Conservation (phyloP, 1,139 yeast species). For the Blastobotrys petasosporus region DNA sequence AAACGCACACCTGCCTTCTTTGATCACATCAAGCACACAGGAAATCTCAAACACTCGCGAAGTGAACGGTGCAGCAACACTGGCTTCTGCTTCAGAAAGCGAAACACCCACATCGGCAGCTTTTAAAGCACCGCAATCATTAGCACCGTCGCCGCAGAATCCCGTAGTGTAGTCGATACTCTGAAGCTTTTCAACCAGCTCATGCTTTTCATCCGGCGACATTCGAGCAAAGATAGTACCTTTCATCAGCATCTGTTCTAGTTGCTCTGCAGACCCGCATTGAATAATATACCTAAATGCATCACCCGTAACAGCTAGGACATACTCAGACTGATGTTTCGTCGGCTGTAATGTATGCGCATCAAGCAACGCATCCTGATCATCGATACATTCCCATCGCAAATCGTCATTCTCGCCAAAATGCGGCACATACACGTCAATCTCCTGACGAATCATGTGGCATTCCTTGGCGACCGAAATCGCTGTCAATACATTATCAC, state of each 20-base stretch:
- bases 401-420: conserved; percentile 31
- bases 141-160: conserved; percentile 88
- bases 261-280: conserved; percentile 31
- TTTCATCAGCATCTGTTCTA: conserved; percentile 59
- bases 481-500: conserved; percentile 92
- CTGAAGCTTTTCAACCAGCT: conserved; percentile 82
- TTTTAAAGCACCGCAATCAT: conserved; percentile 96
- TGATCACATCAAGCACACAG: conserved; percentile 84
- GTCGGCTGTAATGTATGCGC: conserved; percentile 53
- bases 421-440: conserved; percentile 62
- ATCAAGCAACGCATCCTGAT: conserved; percentile 43
- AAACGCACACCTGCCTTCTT: conserved; percentile 90
- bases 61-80: conserved; percentile 98
- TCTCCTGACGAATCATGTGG: conserved; percentile 47
- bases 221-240: conserved; percentile 85
- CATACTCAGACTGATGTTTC: conserved; percentile 39
- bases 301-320: conserved; percentile 88
- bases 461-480: conserved; percentile 88
- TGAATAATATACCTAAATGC: conserved; percentile 70
- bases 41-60: conserved; percentile 84
- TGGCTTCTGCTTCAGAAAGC: conserved; percentile 94
- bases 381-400: conserved; percentile 38
- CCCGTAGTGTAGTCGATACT: conserved; percentile 86
- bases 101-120: conserved; percentile 98
- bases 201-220: conserved; percentile 99